These are phyloP conservation scores for Macrolepiota albuminosa DNA, from an alignment of 768 basidiomycete genomes.

Conservation along the genomic window DNA sequence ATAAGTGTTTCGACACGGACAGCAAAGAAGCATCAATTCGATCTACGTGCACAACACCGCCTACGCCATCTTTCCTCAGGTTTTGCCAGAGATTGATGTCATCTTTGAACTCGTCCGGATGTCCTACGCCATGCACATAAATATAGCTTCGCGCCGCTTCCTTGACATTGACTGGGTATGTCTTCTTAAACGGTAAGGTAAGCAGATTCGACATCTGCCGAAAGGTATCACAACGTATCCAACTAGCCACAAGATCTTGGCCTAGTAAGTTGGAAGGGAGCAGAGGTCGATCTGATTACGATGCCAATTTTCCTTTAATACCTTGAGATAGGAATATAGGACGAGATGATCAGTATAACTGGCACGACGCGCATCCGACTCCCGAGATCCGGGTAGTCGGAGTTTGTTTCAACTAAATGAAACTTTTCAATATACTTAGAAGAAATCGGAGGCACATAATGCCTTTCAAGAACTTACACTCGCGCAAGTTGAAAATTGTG, in stretches of 20 bases:
- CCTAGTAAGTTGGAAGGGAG: background rate
- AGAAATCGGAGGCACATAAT: no score
- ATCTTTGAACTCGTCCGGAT: slow-evolving; percentile 79
- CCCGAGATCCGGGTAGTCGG: background rate
- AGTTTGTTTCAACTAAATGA: background rate
- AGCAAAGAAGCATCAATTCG: slow-evolving; percentile 46
- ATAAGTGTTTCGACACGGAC: slow-evolving; percentile 38
- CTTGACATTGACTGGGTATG: slow-evolving; percentile 51
- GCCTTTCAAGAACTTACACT: no score
- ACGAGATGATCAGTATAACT: background rate
- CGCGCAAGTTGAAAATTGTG: no score
- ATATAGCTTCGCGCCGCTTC: slow-evolving; percentile 62
- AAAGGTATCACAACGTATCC: background rate
- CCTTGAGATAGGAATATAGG: background rate
- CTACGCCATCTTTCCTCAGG: slow-evolving; percentile 54
- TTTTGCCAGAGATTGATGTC: slow-evolving; percentile 72
- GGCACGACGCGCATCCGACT: background rate
- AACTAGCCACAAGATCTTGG: background rate
- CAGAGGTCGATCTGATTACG: background rate
- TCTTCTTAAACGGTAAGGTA: slow-evolving; percentile 68
- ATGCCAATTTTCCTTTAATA: background rate
- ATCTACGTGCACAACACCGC: slow-evolving; percentile 49
- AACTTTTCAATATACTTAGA: no score
- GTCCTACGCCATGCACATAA: slow-evolving; percentile 57
- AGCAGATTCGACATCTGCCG: slow-evolving; percentile 72